These are phyloP conservation scores for Fagopyrum esculentum DNA, from an alignment of 148 eudicot species.

Conservation along the genomic window DNA sequence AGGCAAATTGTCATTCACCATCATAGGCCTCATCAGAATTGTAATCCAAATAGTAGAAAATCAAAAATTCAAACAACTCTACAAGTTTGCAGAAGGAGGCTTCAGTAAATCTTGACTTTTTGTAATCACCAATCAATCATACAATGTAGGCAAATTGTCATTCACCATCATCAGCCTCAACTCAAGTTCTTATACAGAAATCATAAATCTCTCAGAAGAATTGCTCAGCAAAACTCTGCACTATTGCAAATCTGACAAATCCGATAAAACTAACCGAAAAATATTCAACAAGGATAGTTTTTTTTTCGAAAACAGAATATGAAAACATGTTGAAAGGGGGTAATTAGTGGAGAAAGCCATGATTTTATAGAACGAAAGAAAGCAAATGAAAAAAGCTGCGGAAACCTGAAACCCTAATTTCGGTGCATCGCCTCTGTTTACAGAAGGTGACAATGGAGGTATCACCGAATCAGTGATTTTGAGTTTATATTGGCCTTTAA, in stretches of 20 bases:
- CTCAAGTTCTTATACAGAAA: background rate
- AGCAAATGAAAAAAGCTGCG: background rate
- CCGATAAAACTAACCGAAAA: background rate
- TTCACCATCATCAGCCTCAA: constrained; percentile 2
- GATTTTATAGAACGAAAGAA: background rate
- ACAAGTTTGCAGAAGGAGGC: background rate
- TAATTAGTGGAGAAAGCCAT: background rate
- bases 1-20: background rate
- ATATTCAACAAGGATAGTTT: background rate
- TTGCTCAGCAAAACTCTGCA: background rate
- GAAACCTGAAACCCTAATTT: background rate
- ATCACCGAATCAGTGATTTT: background rate
- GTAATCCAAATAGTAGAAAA: background rate
- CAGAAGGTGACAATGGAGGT: background rate
- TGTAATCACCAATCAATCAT: background rate
- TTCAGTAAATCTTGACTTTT: constrained; percentile 3
- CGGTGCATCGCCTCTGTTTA: background rate
- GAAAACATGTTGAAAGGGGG: background rate
- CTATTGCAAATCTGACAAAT: background rate
- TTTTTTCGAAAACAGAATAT: background rate
- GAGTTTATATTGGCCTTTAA: background rate
- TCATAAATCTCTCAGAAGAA: background rate
- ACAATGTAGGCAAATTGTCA: constrained; percentile 9
- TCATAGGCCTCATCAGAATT: background rate
- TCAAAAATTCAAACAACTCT: background rate